Conservation (phyloP, 2,329 filamentous ascomycete genomes). For the Lasiodiplodia sp. region DNA sequence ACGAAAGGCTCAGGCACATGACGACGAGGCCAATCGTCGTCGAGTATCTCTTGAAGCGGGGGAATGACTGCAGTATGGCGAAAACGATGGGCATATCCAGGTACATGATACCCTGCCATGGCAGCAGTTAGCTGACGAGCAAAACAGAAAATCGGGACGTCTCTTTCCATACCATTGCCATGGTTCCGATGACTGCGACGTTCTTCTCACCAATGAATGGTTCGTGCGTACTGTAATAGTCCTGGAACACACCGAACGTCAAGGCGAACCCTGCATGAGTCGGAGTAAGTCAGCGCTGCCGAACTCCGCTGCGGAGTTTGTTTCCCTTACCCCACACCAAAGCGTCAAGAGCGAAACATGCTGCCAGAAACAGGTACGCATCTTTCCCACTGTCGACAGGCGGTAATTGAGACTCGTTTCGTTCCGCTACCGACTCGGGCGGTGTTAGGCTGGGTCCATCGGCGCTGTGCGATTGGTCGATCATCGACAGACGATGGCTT, state of each 20-base stretch:
- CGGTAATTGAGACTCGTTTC: constrained; percentile 42
- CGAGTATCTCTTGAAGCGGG: constrained; percentile 40
- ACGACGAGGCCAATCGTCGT: constrained; percentile 46
- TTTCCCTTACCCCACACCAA: constrained; percentile 58
- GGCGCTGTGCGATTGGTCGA: background rate
- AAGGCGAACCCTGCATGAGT: constrained; percentile 66
- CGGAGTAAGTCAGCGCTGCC: constrained; percentile 24
- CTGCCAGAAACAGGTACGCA: constrained; percentile 60
- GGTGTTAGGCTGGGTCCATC: background rate
- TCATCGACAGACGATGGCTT: background rate
- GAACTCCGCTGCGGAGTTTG: background rate
- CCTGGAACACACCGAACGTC: constrained; percentile 74
- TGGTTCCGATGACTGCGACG: constrained; percentile 71
- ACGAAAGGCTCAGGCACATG: constrained; percentile 44
- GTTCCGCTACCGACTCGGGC: background rate
- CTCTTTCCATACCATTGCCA: constrained; percentile 64
- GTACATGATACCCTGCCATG: constrained; percentile 51
- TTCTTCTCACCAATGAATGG: constrained; percentile 62
- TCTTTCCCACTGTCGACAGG: constrained; percentile 58
- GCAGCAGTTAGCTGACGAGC: background rate
- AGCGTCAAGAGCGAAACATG: constrained; percentile 61
- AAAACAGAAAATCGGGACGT: constrained; percentile 37
- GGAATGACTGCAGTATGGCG: constrained; percentile 43
- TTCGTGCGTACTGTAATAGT: constrained; percentile 68
- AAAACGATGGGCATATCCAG: constrained; percentile 52